Evolutionary conservation across 768 basidiomycete species (phyloP).

Genomic region (Lyophyllum atratum): DNA sequence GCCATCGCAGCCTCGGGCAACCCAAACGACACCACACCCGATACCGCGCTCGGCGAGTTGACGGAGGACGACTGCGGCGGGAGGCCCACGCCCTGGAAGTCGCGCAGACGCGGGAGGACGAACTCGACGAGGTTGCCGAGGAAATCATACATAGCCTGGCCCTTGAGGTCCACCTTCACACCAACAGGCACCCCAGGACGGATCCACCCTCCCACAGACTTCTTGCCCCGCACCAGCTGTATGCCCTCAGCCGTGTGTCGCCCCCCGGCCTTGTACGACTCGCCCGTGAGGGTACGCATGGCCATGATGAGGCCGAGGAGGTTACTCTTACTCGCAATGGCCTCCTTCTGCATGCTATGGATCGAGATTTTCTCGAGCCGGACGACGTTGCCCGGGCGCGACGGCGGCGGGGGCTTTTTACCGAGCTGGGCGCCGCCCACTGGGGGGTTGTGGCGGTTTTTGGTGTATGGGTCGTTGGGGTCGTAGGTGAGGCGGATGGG

Average conservation of each 20-base stretch:
- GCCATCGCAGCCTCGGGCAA: constrained; percentile 82
- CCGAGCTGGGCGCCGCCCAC: constrained; percentile 72
- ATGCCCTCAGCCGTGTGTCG: constrained; percentile 72
- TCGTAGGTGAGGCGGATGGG: constrained; percentile 70
- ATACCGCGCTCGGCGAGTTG: constrained; percentile 74
- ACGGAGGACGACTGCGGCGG: constrained; percentile 73
- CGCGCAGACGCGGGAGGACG: constrained; percentile 91
- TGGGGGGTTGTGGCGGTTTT: constrained; percentile 73
- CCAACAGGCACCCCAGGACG: constrained; percentile 81
- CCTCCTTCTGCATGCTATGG: constrained; percentile 85
- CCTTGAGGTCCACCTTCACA: constrained; percentile 88
- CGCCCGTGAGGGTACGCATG: constrained; percentile 83
- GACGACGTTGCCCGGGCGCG: constrained; percentile 69
- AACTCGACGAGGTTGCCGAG: constrained; percentile 87
- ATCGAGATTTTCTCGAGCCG: constrained; percentile 82
- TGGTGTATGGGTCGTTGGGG: constrained; percentile 79
- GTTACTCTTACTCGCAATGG: constrained; percentile 65
- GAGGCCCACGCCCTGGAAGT: constrained; percentile 82
- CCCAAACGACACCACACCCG: constrained; percentile 90
- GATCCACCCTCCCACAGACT: constrained; percentile 79
- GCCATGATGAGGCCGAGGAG: constrained; percentile 88
- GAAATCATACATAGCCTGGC: constrained; percentile 95
- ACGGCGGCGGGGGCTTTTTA: constrained; percentile 65
- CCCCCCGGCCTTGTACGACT: constrained; percentile 74
- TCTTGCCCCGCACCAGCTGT: constrained; percentile 72